A percentile compares a stretch with the other conserved stretches of the same genome.
Evolutionary conservation across 441 rosid genomes (phyloP).

Genomic region (Raphanus hybrid): DNA sequence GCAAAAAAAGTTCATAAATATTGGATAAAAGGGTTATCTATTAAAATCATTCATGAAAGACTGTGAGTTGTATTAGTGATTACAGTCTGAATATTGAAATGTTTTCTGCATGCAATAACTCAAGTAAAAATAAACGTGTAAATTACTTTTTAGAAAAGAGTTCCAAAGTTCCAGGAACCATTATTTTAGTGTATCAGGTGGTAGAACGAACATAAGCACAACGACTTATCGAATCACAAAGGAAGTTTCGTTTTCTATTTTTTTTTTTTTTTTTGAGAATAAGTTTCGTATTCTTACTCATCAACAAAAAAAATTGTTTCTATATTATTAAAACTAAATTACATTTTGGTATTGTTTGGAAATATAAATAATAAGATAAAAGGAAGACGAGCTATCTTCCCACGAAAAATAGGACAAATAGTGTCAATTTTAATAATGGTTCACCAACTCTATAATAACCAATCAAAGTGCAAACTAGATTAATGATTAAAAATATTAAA

Average conservation of each 20-base stretch:
- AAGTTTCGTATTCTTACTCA: background rate
- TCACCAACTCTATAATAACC: too few species aligned
- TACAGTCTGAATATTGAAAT: background rate
- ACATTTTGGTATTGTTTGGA: too few species aligned
- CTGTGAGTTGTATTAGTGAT: background rate
- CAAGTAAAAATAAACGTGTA: background rate
- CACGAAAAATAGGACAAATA: too few species aligned
- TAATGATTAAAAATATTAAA: too few species aligned
- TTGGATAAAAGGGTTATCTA: background rate
- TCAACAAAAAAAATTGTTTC: too few species aligned
- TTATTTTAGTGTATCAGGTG: constrained; percentile 36
- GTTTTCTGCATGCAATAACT: background rate
- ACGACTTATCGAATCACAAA: constrained; percentile 20
- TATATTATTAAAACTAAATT: too few species aligned
- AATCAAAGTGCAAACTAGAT: too few species aligned
- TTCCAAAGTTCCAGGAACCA: constrained; percentile 22
- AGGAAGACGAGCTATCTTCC: too few species aligned
- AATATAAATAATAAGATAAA: too few species aligned
- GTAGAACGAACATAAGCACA: constrained; percentile 36
- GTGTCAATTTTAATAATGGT: too few species aligned
- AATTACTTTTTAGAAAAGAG: constrained; percentile 5
- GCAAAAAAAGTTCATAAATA: background rate
- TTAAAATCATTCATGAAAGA: background rate
- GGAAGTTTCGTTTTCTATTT: background rate
- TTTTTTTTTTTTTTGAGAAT: too few species aligned